phyloP scores from a whole-genome alignment of 176 grass and related monocot species.

The Triticum dicoccoides region DNA sequence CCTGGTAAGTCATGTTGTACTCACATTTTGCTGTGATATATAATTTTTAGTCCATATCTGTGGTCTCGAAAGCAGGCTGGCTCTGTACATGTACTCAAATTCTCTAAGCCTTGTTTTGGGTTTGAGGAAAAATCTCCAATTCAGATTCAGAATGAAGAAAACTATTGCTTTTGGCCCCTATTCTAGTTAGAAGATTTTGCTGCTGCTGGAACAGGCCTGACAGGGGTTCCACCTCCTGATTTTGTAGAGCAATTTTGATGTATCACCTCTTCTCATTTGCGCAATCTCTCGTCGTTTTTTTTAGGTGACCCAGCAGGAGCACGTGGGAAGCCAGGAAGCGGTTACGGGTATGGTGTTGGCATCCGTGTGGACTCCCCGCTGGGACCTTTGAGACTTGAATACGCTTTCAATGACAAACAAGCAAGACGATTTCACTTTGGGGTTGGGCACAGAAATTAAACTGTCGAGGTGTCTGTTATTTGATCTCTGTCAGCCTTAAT shows the following conservation, averaged over 20 bases:
- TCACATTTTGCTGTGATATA: background rate
- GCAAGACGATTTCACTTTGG: conserved; percentile 85
- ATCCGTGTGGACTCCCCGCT: conserved; percentile 83
- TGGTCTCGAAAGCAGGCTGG: background rate
- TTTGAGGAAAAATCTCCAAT: background rate
- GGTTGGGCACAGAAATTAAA: conserved; percentile 84
- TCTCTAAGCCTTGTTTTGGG: background rate
- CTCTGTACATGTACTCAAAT: background rate
- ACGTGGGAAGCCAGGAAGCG: conserved; percentile 77
- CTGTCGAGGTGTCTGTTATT: background rate
- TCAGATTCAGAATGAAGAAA: background rate
- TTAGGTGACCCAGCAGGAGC: conserved; percentile 91
- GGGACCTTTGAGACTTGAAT: conserved; percentile 78
- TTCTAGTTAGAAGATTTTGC: background rate
- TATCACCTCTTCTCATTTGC: conserved; percentile 15
- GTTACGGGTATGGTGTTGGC: conserved; percentile 80
- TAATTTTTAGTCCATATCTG: background rate
- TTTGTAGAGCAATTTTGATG: background rate
- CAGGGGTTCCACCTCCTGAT: background rate
- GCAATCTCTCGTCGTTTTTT: conserved; percentile 22
- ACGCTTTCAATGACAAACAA: conserved; percentile 81
- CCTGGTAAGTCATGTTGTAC: conserved; percentile 59
- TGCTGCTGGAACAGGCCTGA: conserved; percentile 5
- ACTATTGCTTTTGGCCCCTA: background rate
- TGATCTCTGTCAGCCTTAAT: background rate